Conservation (phyloP, 2,329 filamentous ascomycete species). For the Cadophora sp. region DNA sequence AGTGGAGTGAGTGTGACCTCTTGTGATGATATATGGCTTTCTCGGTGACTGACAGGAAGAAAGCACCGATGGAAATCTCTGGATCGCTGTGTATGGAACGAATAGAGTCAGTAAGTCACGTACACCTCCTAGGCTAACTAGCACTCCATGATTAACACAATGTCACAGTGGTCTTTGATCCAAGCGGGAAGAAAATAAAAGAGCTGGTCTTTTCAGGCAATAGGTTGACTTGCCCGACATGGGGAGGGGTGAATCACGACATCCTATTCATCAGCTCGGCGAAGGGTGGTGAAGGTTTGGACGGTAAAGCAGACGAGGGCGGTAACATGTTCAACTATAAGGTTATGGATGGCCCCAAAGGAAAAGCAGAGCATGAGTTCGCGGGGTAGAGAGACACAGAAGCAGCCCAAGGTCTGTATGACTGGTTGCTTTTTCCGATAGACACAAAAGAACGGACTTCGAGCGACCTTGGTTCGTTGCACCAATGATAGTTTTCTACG, state of each 20-base stretch:
- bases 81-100: constrained; percentile 47
- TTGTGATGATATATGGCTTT: not conserved
- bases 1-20: constrained; percentile 43
- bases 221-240: constrained; percentile 47
- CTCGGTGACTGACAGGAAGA: not conserved
- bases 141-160: not conserved
- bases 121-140: not conserved
- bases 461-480: too few species aligned
- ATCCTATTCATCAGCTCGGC: constrained; percentile 44
- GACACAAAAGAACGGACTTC: not conserved
- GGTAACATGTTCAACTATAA: constrained; percentile 47
- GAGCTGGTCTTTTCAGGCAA: constrained; percentile 45
- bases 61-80: constrained; percentile 47
- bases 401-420: not conserved
- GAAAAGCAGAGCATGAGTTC: constrained; percentile 46
- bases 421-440: not conserved
- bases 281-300: constrained; percentile 40
- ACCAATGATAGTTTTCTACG: too few species aligned
- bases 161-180: constrained; percentile 42
- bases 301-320: constrained; percentile 43
- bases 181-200: constrained; percentile 44
- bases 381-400: constrained; percentile 33
- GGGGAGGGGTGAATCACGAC: constrained; percentile 46
- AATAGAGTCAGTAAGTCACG: constrained; percentile 41
- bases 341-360: constrained; percentile 33